Percentiles rank a stretch among this genome's conserved stretches.
Evolutionary conservation across 2,329 filamentous ascomycete genomes (phyloP).

Genomic region (Epicoccum sorghinum): DNA sequence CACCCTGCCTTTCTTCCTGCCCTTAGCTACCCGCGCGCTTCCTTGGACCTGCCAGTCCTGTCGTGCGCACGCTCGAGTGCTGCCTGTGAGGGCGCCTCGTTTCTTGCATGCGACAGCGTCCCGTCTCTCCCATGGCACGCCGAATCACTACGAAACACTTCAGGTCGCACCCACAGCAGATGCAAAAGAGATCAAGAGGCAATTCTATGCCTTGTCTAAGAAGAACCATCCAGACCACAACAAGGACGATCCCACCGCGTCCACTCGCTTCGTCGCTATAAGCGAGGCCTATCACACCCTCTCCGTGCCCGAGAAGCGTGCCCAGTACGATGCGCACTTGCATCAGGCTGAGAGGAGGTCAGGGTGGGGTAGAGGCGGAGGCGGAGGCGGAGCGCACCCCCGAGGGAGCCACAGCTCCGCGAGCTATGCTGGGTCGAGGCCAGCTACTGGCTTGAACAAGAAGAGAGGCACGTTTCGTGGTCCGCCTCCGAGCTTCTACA

Average conservation of each 20-base stretch:
- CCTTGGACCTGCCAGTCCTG: constrained; percentile 29
- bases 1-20: constrained; percentile 26
- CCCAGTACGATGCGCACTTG: constrained; percentile 78
- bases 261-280: constrained; percentile 79
- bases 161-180: constrained; percentile 73
- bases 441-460: constrained; percentile 79
- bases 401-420: constrained; percentile 61
- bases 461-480: constrained; percentile 79
- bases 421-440: constrained; percentile 71
- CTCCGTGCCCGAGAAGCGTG: constrained; percentile 73
- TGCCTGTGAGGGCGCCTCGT: constrained; percentile 4
- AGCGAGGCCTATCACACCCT: constrained; percentile 84
- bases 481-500: constrained; percentile 88
- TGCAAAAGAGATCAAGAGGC: constrained; percentile 82
- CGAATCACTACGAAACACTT: constrained; percentile 83
- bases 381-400: constrained; percentile 54
- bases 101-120: constrained; percentile 55
- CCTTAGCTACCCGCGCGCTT: constrained; percentile 20
- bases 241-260: constrained; percentile 72
- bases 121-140: constrained; percentile 45
- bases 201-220: constrained; percentile 92
- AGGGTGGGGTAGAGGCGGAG: constrained; percentile 35
- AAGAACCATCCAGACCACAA: constrained; percentile 92
- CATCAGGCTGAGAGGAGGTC: constrained; percentile 43
- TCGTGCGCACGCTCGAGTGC: constrained; percentile 3